Conservation (phyloP, 768 basidiomycete species). For the Tylopilus felleus region DNA sequence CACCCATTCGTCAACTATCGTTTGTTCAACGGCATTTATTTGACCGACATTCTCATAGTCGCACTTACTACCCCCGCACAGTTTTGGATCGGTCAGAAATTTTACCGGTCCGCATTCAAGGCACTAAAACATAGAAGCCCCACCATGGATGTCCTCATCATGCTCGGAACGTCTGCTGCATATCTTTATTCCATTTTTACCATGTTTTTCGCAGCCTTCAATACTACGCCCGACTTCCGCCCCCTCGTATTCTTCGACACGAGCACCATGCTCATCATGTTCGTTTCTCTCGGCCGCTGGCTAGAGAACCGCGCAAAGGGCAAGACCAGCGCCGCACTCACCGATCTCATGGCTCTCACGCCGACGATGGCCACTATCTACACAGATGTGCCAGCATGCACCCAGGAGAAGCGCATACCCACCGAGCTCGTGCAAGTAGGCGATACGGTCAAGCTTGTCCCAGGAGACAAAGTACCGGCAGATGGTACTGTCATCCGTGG, state of each 20-base stretch:
- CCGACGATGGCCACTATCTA: constrained; percentile 97
- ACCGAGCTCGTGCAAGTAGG: constrained; percentile 95
- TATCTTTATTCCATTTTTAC: constrained; percentile 83
- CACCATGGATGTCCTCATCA: constrained; percentile 98
- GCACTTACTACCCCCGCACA: constrained; percentile 87
- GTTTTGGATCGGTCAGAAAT: constrained; percentile 84
- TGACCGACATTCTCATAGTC: constrained; percentile 77
- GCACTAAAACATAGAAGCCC: constrained; percentile 84
- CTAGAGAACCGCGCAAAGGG: constrained; percentile 97
- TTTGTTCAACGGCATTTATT: constrained; percentile 65
- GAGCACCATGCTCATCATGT: constrained; percentile 97
- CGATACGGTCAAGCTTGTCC: constrained; percentile 89
- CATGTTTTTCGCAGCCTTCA: constrained; percentile 64
- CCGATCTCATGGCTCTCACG: constrained; percentile 92
- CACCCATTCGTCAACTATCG: constrained; percentile 46
- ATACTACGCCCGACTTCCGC: constrained; percentile 60
- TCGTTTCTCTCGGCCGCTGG: constrained; percentile 92
- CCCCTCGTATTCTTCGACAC: constrained; percentile 97
- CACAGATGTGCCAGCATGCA: constrained; percentile 76
- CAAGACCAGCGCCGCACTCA: constrained; percentile 92
- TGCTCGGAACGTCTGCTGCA: constrained; percentile 91
- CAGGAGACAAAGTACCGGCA: constrained; percentile 94
- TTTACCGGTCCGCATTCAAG: constrained; percentile 89
- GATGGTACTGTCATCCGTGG: constrained; percentile 90
- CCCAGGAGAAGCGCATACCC: constrained; percentile 84